Conservation (phyloP, 192 early-diverging fungal species). For the Chytriomyces sp. region DNA sequence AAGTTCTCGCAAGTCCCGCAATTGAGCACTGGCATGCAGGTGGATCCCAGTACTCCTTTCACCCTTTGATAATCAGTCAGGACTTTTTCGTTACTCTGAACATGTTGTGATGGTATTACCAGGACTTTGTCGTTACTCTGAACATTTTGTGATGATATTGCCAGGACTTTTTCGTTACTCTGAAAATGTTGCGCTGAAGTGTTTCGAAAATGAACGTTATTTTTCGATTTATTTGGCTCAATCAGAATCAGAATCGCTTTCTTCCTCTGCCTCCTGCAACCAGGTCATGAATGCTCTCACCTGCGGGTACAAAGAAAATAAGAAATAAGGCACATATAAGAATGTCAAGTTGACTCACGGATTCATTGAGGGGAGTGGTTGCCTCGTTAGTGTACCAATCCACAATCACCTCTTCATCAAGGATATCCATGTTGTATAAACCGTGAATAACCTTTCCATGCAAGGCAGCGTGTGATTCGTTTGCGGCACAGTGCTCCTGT, state of each 20-base stretch:
- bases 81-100: not conserved
- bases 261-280: constrained; percentile 75
- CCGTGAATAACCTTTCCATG: constrained; percentile 63
- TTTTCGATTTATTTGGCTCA: not conserved
- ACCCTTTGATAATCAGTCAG: not conserved
- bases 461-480: constrained; percentile 48
- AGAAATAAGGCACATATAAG: not conserved
- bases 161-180: too few species aligned
- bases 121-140: too few species aligned
- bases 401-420: constrained; percentile 80
- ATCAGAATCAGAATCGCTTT: constrained; percentile 54
- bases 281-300: constrained; percentile 62
- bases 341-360: constrained; percentile 44
- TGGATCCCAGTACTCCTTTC: constrained; percentile 26
- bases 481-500: constrained; percentile 35
- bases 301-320: constrained; percentile 18
- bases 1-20: constrained; percentile 38
- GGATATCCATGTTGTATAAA: constrained; percentile 78
- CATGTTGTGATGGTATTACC: too few species aligned
- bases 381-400: constrained; percentile 72
- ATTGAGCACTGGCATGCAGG: constrained; percentile 26
- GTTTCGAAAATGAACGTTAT: not conserved
- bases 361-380: constrained; percentile 55
- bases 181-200: not conserved
- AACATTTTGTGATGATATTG: too few species aligned